Evolutionary conservation across 2,329 filamentous ascomycete genomes (phyloP).

Genomic region (Ampelomyces quisqualis): DNA sequence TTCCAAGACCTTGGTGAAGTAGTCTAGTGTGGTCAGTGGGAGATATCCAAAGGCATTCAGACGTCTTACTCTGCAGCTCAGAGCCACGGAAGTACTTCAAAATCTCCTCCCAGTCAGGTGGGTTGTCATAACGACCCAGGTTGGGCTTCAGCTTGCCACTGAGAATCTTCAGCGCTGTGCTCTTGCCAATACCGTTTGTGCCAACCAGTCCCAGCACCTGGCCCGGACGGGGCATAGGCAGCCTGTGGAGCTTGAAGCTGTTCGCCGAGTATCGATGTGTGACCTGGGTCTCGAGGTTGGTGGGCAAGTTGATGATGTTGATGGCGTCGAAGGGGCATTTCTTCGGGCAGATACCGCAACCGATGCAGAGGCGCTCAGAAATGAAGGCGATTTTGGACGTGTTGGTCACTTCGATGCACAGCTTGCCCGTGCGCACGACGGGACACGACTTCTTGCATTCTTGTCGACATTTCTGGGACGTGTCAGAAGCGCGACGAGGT

Average conservation of each 20-base stretch:
- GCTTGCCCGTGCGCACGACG: constrained; percentile 94
- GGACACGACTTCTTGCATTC: constrained; percentile 99
- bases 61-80: constrained; percentile 81
- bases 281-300: constrained; percentile 96
- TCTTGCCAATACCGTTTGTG: constrained; percentile 99
- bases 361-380: constrained; percentile 92
- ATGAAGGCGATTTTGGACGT: constrained; percentile 97
- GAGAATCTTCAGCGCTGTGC: constrained; percentile 98
- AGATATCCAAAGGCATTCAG: neutral
- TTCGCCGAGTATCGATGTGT: constrained; percentile 99
- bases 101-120: constrained; percentile 98
- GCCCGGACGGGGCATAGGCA: constrained; percentile 92
- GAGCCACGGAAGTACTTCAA: constrained; percentile 98
- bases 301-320: constrained; percentile 99
- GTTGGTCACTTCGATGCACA: constrained; percentile 89
- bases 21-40: constrained; percentile 61
- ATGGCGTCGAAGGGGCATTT: constrained; percentile 99
- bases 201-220: constrained; percentile 95
- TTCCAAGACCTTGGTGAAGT: constrained; percentile 97
- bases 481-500: constrained; percentile 19
- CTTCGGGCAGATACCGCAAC: constrained; percentile 99
- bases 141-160: constrained; percentile 99
- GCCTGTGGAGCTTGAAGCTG: constrained; percentile 97
- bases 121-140: constrained; percentile 90
- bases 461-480: constrained; percentile 90